phyloP scores from a whole-genome alignment of 352 stramenopile species.

The Phytophthora pluvialis region DNA sequence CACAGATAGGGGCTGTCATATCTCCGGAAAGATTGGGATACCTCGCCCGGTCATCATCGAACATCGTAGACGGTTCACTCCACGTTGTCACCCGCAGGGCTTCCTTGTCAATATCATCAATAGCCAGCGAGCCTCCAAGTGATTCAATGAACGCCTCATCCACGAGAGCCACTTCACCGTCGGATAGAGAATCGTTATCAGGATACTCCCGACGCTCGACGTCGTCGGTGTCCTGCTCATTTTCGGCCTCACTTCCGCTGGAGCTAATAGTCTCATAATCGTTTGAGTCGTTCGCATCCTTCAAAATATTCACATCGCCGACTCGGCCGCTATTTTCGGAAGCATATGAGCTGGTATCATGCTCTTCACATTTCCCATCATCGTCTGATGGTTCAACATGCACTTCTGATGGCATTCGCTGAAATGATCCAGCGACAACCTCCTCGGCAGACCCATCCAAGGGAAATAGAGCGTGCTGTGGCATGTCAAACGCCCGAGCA shows the following conservation, averaged over 20 bases:
- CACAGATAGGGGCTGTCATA: background rate
- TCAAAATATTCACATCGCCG: conserved; percentile 3
- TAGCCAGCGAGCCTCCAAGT: background rate
- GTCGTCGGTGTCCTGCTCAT: background rate
- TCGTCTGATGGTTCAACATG: background rate
- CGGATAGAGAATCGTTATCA: background rate
- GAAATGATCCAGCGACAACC: too few relatives aligned
- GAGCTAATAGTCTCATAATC: conserved; percentile 5
- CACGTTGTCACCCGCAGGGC: background rate
- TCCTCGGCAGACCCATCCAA: too few relatives aligned
- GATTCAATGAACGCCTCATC: conserved; percentile 11
- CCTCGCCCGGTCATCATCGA: background rate
- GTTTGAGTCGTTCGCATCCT: background rate
- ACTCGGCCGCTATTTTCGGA: too few relatives aligned
- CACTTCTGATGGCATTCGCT: too few relatives aligned
- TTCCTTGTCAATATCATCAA: conserved; percentile 1
- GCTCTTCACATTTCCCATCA: background rate
- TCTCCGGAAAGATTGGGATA: background rate
- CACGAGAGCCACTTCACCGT: background rate
- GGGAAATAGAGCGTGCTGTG: too few relatives aligned
- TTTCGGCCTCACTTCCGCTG: background rate
- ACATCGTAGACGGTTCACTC: background rate
- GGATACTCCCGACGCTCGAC: background rate
- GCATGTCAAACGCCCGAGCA: too few relatives aligned
- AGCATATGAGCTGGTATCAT: background rate